Percentiles rank a stretch among this genome's conserved stretches.
phyloP scores from a whole-genome alignment of 306 rosid genomes.

The Pueraria montana region DNA sequence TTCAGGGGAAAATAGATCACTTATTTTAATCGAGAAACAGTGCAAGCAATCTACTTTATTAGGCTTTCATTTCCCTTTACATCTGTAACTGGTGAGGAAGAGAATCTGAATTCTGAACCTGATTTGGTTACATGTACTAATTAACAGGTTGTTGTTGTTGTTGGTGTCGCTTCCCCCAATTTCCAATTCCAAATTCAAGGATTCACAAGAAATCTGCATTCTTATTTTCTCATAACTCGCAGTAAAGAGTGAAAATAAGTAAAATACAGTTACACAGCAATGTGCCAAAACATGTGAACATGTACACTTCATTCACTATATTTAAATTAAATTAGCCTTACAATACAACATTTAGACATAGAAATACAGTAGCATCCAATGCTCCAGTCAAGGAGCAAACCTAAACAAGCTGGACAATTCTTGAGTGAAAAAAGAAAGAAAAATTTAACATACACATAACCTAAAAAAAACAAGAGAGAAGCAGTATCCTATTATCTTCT shows the following conservation, averaged over 20 bases:
- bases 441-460: constrained; percentile 47
- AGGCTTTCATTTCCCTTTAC: constrained; percentile 36
- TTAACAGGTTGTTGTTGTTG: neutral
- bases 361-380: constrained; percentile 39
- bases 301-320: constrained; percentile 34
- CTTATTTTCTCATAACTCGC: constrained; percentile 11
- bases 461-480: constrained; percentile 1
- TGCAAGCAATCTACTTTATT: neutral
- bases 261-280: constrained; percentile 9
- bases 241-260: neutral
- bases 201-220: neutral
- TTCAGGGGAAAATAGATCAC: neutral
- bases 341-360: constrained; percentile 40
- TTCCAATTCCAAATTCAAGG: constrained; percentile 11
- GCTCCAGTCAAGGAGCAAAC: constrained; percentile 46
- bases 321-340: constrained; percentile 45
- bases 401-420: constrained; percentile 36
- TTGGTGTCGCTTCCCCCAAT: too few relatives aligned
- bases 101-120: constrained; percentile 18
- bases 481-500: constrained; percentile 20
- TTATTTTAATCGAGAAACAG: constrained; percentile 1
- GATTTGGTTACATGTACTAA: constrained; percentile 7
- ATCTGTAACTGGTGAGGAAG: constrained; percentile 26
- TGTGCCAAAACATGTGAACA: constrained; percentile 28
- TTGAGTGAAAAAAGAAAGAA: neutral